Evolutionary conservation across 2,329 filamentous ascomycete species (phyloP).

Genomic region (Venturia aucupariae): DNA sequence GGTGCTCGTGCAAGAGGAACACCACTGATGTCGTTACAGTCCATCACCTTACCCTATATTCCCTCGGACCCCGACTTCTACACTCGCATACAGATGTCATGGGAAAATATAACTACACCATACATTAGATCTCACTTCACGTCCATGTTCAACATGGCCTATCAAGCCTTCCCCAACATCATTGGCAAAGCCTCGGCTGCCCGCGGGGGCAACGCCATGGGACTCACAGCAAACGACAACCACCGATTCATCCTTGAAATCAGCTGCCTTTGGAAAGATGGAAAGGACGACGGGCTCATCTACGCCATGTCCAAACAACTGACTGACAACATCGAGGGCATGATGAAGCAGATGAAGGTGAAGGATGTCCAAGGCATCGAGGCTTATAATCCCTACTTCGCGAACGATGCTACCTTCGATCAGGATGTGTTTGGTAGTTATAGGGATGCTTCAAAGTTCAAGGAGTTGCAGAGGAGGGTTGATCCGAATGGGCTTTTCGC

Average conservation of each 20-base stretch:
- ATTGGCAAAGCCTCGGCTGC: slow-evolving; percentile 17
- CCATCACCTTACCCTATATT: slow-evolving; percentile 19
- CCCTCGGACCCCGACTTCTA: slow-evolving; percentile 26
- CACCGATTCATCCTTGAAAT: slow-evolving; percentile 19
- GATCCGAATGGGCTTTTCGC: slow-evolving; percentile 25
- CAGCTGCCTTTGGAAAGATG: slow-evolving; percentile 19
- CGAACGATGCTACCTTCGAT: slow-evolving; percentile 25
- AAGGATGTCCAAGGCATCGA: background rate
- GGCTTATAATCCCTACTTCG: background rate
- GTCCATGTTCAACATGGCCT: slow-evolving; percentile 23
- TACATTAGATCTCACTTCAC: slow-evolving; percentile 20
- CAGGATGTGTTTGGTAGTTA: slow-evolving; percentile 25
- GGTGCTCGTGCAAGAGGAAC: too few species aligned
- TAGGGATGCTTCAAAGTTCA: slow-evolving; percentile 25
- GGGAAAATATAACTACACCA: slow-evolving; percentile 19
- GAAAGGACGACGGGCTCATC: slow-evolving; percentile 18
- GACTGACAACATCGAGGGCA: slow-evolving; percentile 15
- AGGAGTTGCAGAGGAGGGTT: slow-evolving; percentile 23
- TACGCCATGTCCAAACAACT: slow-evolving; percentile 16
- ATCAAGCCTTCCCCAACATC: slow-evolving; percentile 24
- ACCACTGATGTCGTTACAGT: too few species aligned
- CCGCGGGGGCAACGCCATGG: slow-evolving; percentile 13
- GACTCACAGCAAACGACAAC: slow-evolving; percentile 12
- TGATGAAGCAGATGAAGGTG: slow-evolving; percentile 8
- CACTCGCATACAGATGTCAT: slow-evolving; percentile 26